Base-by-base conservation (phyloP, 2,329 filamentous ascomycete genomes). In the Lecanoromycetidae sp. region DNA sequence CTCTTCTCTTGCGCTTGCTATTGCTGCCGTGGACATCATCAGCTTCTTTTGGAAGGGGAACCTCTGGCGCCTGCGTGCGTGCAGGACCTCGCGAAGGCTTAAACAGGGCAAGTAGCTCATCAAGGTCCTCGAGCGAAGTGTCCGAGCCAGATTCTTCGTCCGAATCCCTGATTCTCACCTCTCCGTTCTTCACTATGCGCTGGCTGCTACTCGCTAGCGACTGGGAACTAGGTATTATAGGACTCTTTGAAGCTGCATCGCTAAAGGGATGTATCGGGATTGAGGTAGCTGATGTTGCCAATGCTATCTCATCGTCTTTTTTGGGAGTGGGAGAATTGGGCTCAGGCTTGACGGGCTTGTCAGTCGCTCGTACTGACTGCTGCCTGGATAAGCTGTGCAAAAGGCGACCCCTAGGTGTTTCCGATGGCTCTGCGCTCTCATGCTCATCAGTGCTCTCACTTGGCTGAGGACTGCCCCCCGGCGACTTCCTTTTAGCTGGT, bases 121-220 rank as follows among this genome's bases (percentile, higher is more conserved):
- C 71, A 12, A 81, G 68, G 23, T 74, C 71, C 49, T 73, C 72
- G 17, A 77, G 57, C 1, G 70, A 73, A 43, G 64, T 68, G 49
- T 75, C 67, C 0, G 80, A 81, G 40, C 75, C 71, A 23, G 72
- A 73, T 15, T 84, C 82, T 8, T 82, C 81, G 57, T 88, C 84
- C 0, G 84, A 87, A 45, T 76, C 80, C 37, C 71, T 72, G 33
- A 88, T 68, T 3, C 71, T 60, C 46, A 71, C 62, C 44, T 70
- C 60, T 2, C 75, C 75, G 55, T 72, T 66, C 49, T 68, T 82
- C 46, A 81, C 66, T 10, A 76, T 63, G 56, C 77, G 68, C 60
- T 76, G 67, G 49, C 70, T 65, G 40, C 56, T 58, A 33, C 30
- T 36, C 12, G 51, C 26, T 3, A 37, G 15, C 9, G 39, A 26